Base-by-base conservation (phyloP, 331 rosid species). In the Dryas integrifolia region DNA sequence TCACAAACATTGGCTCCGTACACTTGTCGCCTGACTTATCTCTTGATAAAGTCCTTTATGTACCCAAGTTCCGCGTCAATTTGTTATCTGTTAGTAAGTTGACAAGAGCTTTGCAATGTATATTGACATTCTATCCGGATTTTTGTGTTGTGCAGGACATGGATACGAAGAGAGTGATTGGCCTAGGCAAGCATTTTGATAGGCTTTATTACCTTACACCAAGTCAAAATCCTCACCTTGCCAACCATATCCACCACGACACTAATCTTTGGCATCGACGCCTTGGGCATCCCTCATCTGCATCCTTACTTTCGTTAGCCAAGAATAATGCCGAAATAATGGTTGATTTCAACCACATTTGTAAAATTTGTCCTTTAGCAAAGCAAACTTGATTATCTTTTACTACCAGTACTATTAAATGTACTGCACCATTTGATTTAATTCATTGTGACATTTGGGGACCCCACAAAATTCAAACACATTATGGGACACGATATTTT, bases 361-460 rank as follows among this genome's bases (percentile, higher is more conserved):
- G 14, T 40, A 49, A 62, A 0, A 3, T 62, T 9, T 58, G 64
- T 9, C 64, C 43, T 11, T 58, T 58, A 26, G 64, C 43, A 58
- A 58, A 64, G 9, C 71, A 66, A 66, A 16, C 56, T 10, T 0
- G 44, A 0, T n/a, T 48, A 24, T 3, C 61, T 51, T 68, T 68
- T n/a, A 7, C 38, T 66, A 9, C 30, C 0, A 69, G 49, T 69
- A 11, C 13, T 50, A 51, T 51, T 9, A 51, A 69, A 69, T 44
- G 4, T 6, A 3, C 12, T 21, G 60, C 73, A 51, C 61, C 61
- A 14, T 69, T 69, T 69, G 73, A 69, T 51, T 47, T 66, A n/a
- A 66, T 44, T 7, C 71, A 66, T 66, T 65, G 71, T 5, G 57
- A 66, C 5, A 63, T 66, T 66, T 46, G 12, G 58, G 44, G 57